phyloP scores from a whole-genome alignment of 768 basidiomycete genomes.

The Leccinum aurantiacum region DNA sequence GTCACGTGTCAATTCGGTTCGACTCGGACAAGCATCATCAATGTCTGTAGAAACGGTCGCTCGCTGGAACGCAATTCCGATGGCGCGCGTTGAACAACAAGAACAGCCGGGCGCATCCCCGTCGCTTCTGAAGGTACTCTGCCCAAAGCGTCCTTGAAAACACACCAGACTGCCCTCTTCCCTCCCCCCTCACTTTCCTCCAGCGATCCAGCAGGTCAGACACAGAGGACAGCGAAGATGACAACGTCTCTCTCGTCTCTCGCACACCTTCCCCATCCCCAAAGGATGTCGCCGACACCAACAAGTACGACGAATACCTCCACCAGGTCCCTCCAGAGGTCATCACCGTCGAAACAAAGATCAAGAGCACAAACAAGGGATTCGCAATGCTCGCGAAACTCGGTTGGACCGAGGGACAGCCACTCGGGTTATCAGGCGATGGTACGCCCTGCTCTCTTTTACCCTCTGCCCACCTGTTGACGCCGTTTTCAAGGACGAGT shows the following conservation, averaged over 20 bases:
- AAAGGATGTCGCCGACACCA: conserved; percentile 50
- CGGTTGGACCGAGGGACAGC: conserved; percentile 81
- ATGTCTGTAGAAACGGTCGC: conserved; percentile 66
- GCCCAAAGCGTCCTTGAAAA: conserved; percentile 40
- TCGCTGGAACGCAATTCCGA: conserved; percentile 72
- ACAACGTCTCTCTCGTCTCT: conserved; percentile 71
- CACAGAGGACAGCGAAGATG: conserved; percentile 54
- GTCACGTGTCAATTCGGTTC: conserved; percentile 19
- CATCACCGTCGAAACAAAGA: conserved; percentile 79
- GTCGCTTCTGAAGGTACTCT: conserved; percentile 65
- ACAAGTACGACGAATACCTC: conserved; percentile 69
- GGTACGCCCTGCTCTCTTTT: conserved; percentile 43
- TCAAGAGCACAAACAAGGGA: conserved; percentile 77
- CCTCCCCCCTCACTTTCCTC: conserved; percentile 43
- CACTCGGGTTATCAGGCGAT: conserved; percentile 75
- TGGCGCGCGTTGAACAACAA: conserved; percentile 33
- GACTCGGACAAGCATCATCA: conserved; percentile 22
- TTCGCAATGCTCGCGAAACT: conserved; percentile 78
- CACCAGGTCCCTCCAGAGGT: conserved; percentile 54
- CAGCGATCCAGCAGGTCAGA: conserved; percentile 62
- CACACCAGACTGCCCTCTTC: conserved; percentile 57
- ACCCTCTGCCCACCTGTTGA: conserved; percentile 40
- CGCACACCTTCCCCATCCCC: conserved; percentile 71
- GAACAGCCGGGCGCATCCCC: conserved; percentile 29
- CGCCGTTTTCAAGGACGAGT: conserved; percentile 56